Conservation (phyloP, 2,329 filamentous ascomycete genomes). For the Aspergillus novoparasiticus region DNA sequence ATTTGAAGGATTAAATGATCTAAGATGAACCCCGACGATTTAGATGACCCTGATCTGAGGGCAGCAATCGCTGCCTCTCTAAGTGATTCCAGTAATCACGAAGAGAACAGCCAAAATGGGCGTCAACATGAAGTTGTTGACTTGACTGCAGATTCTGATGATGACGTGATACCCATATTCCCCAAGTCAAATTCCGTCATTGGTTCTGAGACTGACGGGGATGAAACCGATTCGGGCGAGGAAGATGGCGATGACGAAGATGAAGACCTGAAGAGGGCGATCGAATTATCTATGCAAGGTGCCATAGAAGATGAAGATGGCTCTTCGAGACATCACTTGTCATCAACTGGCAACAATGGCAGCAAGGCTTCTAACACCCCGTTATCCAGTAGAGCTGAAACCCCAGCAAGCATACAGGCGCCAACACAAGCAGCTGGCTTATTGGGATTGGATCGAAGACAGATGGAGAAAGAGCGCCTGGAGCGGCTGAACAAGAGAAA, state of each 20-base stretch:
- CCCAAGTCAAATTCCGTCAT: conserved; percentile 33
- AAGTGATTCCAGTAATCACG: conserved; percentile 10
- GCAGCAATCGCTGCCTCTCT: conserved; percentile 27
- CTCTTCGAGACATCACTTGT: neutral
- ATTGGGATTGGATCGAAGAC: conserved; percentile 69
- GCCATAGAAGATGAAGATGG: conserved; percentile 15
- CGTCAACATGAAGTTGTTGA: conserved; percentile 31
- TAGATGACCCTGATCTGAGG: conserved; percentile 19
- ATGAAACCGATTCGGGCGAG: conserved; percentile 4
- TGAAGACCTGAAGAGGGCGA: conserved; percentile 39
- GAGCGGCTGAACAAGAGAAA: conserved; percentile 66
- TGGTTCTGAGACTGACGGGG: conserved; percentile 28
- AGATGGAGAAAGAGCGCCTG: conserved; percentile 84
- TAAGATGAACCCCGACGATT: conserved; percentile 14
- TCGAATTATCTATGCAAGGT: conserved; percentile 36
- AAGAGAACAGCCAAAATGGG: neutral
- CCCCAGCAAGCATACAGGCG: neutral
- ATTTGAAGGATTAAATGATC: neutral
- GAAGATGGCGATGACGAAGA: conserved; percentile 26
- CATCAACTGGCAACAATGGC: neutral
- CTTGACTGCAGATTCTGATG: conserved; percentile 35
- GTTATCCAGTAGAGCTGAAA: neutral
- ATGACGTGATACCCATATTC: conserved; percentile 27
- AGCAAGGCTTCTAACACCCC: neutral
- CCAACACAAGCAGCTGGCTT: conserved; percentile 35